Conservation (phyloP, 306 rosid genomes). For the Quercus mongolica region DNA sequence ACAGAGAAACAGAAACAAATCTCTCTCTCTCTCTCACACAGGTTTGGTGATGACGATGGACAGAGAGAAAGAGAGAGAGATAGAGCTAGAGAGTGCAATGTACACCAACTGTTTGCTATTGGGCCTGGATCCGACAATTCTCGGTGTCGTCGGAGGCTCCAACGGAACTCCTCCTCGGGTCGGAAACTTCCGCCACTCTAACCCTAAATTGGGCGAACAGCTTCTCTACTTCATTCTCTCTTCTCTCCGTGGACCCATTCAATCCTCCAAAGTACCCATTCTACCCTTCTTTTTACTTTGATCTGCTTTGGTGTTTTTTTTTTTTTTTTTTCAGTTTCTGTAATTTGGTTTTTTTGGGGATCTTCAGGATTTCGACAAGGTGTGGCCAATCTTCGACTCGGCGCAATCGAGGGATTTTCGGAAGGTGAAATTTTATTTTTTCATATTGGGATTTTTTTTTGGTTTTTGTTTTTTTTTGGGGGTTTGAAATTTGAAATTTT, state of each 20-base stretch:
- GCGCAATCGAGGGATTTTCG: conserved; percentile 96
- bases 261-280: conserved; percentile 77
- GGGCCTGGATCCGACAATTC: conserved; percentile 93
- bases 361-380: conserved; percentile 93
- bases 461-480: neutral
- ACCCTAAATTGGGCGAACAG: conserved; percentile 98
- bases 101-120: conserved; percentile 92
- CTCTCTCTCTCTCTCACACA: no score
- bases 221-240: conserved; percentile 92
- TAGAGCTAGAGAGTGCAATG: conserved; percentile 98
- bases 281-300: neutral
- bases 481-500: neutral
- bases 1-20: no score
- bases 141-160: conserved; percentile 86
- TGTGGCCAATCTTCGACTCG: conserved; percentile 97
- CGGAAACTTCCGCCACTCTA: conserved; percentile 94
- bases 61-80: conserved; percentile 98
- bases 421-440: conserved; percentile 45
- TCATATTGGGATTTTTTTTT: neutral
- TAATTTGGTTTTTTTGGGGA: conserved; percentile 17
- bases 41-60: conserved; percentile 86
- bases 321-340: neutral
- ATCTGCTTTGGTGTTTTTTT: conserved; percentile 10
- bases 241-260: conserved; percentile 90
- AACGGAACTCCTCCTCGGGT: conserved; percentile 71